Percentiles rank a stretch among this genome's conserved stretches.
Conservation (phyloP, 2,329 filamentous ascomycete genomes). For the Aspergillus fijiensis region DNA sequence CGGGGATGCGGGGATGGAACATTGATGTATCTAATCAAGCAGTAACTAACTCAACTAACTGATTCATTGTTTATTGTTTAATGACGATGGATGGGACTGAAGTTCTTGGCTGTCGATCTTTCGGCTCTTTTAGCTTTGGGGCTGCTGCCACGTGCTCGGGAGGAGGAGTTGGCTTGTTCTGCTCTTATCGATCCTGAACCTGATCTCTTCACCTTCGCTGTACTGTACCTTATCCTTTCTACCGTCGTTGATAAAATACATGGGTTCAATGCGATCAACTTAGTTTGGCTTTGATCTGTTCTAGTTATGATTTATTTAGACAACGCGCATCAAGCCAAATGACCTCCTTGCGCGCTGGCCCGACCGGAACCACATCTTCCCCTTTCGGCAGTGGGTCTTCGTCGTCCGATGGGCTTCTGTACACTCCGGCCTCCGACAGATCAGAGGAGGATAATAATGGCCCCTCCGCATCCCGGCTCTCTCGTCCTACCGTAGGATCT, state of each 20-base stretch:
- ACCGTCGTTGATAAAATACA: not conserved
- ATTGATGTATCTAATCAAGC: not conserved
- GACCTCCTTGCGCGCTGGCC: conserved; percentile 24
- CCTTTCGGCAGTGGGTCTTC: conserved; percentile 21
- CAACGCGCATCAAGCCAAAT: conserved; percentile 17
- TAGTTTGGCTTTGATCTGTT: not conserved
- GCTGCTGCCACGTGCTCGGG: not conserved
- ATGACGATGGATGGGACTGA: not conserved
- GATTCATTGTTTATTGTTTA: not conserved
- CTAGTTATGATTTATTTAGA: conserved; percentile 5
- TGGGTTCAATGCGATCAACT: not conserved
- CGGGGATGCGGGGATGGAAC: not conserved
- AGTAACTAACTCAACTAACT: not conserved
- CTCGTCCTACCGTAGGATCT: conserved; percentile 20
- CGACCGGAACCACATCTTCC: conserved; percentile 28
- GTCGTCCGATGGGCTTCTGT: conserved; percentile 24
- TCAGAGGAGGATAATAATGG: conserved; percentile 23
- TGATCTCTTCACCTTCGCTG: not conserved
- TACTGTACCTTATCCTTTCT: not conserved
- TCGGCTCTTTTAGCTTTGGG: not conserved
- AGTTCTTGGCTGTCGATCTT: not conserved
- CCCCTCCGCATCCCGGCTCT: conserved; percentile 10
- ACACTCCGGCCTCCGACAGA: conserved; percentile 37
- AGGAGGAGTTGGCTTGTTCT: not conserved
- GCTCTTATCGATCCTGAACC: not conserved